phyloP scores from a whole-genome alignment of 2,329 filamentous ascomycete species.

The Didymella keratinophila region DNA sequence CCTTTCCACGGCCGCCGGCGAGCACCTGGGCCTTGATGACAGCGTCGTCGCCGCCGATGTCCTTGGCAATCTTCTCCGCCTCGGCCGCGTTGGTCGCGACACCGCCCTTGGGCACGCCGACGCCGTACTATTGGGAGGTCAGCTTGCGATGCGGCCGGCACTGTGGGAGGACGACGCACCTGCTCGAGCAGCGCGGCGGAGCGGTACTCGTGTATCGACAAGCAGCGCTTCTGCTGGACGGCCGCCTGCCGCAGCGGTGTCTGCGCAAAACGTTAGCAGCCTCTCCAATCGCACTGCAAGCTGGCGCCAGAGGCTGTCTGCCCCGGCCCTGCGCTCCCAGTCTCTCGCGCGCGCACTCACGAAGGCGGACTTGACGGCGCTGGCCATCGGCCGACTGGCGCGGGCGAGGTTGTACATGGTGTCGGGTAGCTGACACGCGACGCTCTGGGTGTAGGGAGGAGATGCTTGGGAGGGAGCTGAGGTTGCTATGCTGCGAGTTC shows the following conservation, averaged over 20 bases:
- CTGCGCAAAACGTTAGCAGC: conserved; percentile 56
- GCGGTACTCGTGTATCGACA: conserved; percentile 98
- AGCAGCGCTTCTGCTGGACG: conserved; percentile 81
- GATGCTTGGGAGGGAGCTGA: conserved; percentile 38
- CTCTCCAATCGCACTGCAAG: conserved; percentile 35
- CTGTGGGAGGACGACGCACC: conserved; percentile 51
- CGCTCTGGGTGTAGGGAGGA: conserved; percentile 21
- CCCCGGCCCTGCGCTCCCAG: conserved; percentile 20
- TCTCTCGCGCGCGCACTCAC: conserved; percentile 58
- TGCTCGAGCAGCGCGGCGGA: conserved; percentile 87
- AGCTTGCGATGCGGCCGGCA: background rate
- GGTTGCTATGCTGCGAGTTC: conserved; percentile 35
- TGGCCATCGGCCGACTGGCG: conserved; percentile 72
- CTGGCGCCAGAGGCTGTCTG: conserved; percentile 44
- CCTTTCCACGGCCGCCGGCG: conserved; percentile 96
- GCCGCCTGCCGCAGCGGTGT: conserved; percentile 63
- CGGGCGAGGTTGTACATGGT: conserved; percentile 90
- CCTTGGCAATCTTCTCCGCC: conserved; percentile 89
- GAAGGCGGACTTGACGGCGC: conserved; percentile 79
- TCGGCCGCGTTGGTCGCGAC: conserved; percentile 85
- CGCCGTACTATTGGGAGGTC: conserved; percentile 74
- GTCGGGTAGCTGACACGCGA: conserved; percentile 45
- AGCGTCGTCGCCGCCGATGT: conserved; percentile 90
- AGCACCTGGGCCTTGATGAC: conserved; percentile 99
- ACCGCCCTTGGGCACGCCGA: conserved; percentile 88